phyloP scores from a whole-genome alignment of 495 filamentous ascomycete species.

The Astrothelium subdiscretum region DNA sequence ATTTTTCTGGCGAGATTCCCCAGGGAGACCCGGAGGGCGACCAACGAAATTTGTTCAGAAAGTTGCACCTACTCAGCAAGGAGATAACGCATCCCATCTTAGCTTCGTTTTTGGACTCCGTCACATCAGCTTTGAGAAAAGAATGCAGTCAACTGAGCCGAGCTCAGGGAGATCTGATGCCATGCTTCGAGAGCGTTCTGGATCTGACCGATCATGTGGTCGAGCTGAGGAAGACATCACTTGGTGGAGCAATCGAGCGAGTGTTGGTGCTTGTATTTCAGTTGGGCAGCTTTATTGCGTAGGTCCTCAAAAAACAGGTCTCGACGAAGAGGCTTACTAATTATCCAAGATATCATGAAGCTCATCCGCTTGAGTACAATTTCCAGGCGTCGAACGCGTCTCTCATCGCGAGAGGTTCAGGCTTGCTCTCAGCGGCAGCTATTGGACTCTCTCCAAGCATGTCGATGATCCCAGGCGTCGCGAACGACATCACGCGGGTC shows the following conservation, averaged over 20 bases:
- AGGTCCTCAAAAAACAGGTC: conserved; percentile 13
- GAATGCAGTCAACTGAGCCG: conserved; percentile 25
- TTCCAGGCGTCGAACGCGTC: conserved; percentile 14
- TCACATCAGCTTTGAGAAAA: conserved; percentile 26
- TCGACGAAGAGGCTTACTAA: conserved; percentile 6
- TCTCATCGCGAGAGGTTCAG: conserved; percentile 31
- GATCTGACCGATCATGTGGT: conserved; percentile 22
- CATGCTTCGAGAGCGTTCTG: conserved; percentile 30
- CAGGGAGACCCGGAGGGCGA: conserved; percentile 22
- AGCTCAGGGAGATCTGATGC: conserved; percentile 20
- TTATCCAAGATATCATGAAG: conserved; percentile 18
- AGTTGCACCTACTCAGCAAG: conserved; percentile 31
- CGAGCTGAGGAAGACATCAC: conserved; percentile 21
- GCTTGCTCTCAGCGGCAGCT: conserved; percentile 29
- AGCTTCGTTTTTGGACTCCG: conserved; percentile 28
- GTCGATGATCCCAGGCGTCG: background rate
- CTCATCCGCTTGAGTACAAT: conserved; percentile 14
- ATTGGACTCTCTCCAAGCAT: conserved; percentile 23
- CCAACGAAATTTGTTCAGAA: conserved; percentile 29
- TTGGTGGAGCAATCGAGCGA: conserved; percentile 30
- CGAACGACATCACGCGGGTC: background rate
- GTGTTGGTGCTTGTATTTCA: conserved; percentile 27
- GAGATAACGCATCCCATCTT: conserved; percentile 26
- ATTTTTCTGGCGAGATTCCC: conserved; percentile 35
- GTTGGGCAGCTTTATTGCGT: conserved; percentile 32